Percentiles rank a stretch among this genome's conserved stretches.
phyloP scores from a whole-genome alignment of 352 stramenopile species.

The Phytophthora citrophthora region DNA sequence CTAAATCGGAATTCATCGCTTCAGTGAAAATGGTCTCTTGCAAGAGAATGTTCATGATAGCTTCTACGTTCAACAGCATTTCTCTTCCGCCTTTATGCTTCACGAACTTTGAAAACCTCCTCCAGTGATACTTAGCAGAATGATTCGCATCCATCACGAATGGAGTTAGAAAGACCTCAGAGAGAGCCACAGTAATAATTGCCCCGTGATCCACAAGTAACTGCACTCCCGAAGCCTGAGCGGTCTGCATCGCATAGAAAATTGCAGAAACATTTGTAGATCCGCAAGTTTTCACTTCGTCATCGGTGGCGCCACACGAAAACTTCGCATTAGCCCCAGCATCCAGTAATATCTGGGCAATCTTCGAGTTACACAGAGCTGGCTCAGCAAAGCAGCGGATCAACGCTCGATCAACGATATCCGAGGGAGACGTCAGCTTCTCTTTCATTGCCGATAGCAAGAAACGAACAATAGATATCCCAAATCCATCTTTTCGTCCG shows the following conservation, averaged over 20 bases:
- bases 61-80: slow-evolving; percentile 49
- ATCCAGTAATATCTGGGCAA: slow-evolving; percentile 47
- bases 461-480: slow-evolving; percentile 35
- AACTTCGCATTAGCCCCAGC: slow-evolving; percentile 40
- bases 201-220: slow-evolving; percentile 53
- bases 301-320: slow-evolving; percentile 21
- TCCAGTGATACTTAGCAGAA: slow-evolving; percentile 31
- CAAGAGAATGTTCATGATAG: slow-evolving; percentile 51
- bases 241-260: slow-evolving; percentile 36
- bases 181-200: slow-evolving; percentile 29
- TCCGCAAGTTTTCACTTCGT: slow-evolving; percentile 5
- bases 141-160: slow-evolving; percentile 24
- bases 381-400: slow-evolving; percentile 46
- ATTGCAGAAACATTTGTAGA: slow-evolving; percentile 36
- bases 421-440: not conserved
- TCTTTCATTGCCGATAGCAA: slow-evolving; percentile 27
- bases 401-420: slow-evolving; percentile 40
- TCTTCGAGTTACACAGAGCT: slow-evolving; percentile 46
- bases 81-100: slow-evolving; percentile 27
- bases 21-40: slow-evolving; percentile 30
- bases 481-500: slow-evolving; percentile 46
- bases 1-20: slow-evolving; percentile 49
- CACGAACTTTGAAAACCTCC: slow-evolving; percentile 41
- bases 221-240: slow-evolving; percentile 45
- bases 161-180: slow-evolving; percentile 42